Evolutionary conservation across 2,329 filamentous ascomycete genomes (phyloP).

Genomic region (Sporothrix globosa): DNA sequence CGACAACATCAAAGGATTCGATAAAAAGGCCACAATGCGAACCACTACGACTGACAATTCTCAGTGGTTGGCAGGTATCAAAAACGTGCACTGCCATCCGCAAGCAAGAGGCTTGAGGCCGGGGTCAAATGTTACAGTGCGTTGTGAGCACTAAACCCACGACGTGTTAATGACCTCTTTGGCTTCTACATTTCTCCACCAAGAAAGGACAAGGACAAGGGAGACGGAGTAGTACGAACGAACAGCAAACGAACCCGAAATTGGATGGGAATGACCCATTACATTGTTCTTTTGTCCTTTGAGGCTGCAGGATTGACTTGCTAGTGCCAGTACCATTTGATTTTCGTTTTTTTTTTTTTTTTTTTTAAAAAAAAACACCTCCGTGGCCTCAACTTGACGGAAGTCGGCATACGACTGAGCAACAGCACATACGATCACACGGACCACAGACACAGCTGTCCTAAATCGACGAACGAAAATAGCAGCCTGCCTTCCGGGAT

Average conservation of each 20-base stretch:
- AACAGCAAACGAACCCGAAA: neutral
- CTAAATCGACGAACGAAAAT: neutral
- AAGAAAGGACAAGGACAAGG: conserved; percentile 1
- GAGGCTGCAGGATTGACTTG: conserved; percentile 4
- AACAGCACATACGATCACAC: neutral
- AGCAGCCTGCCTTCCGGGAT: conserved; percentile 11
- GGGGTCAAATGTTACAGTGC: neutral
- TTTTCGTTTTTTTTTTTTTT: neutral
- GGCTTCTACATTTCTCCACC: conserved; percentile 9
- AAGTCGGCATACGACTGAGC: neutral
- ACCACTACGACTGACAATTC: neutral
- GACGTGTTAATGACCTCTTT: too few species aligned
- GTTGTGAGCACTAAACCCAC: neutral
- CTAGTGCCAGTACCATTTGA: conserved; percentile 1
- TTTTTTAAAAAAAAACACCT: neutral
- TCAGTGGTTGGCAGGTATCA: neutral
- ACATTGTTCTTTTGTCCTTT: neutral
- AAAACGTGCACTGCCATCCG: neutral
- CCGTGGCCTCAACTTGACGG: too few species aligned
- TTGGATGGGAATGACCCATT: too few species aligned
- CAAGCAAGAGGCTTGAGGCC: neutral
- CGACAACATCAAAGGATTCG: neutral
- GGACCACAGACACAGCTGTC: neutral
- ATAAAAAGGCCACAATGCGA: neutral
- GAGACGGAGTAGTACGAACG: neutral